These are phyloP conservation scores for Powellomyces hirtus DNA, from an alignment of 192 early-diverging fungal genomes.

Conservation along the genomic window DNA sequence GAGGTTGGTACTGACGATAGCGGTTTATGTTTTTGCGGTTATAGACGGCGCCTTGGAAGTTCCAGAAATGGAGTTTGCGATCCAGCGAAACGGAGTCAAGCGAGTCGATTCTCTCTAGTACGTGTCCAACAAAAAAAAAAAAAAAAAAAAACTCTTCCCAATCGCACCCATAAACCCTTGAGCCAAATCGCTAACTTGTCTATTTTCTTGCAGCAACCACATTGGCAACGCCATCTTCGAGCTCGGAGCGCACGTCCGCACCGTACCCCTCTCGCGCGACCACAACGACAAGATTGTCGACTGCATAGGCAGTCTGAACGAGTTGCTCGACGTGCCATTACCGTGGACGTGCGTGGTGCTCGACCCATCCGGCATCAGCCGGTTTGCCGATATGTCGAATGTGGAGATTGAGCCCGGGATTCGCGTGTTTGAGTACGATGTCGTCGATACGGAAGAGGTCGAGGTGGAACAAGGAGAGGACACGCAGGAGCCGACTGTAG, in stretches of 20 bases:
- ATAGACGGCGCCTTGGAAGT: conserved; percentile 13
- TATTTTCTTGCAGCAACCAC: conserved; percentile 10
- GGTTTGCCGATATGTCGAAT: conserved; percentile 21
- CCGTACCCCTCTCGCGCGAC: conserved; percentile 2
- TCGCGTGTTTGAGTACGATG: not conserved
- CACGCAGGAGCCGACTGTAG: not conserved
- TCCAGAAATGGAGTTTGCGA: conserved; percentile 32
- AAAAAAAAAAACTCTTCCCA: not conserved
- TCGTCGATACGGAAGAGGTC: not conserved
- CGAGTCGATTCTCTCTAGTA: conserved; percentile 19
- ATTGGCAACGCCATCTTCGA: conserved; percentile 28
- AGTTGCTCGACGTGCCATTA: conserved; percentile 14
- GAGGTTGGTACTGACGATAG: too few relatives aligned
- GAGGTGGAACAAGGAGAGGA: not conserved
- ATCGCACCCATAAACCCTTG: not conserved
- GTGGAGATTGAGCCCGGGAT: conserved; percentile 9
- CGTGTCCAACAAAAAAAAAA: too few relatives aligned
- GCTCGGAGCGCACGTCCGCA: conserved; percentile 13
- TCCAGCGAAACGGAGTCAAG: conserved; percentile 23
- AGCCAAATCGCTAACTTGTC: not conserved
- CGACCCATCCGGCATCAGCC: conserved; percentile 17
- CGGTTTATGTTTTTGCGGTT: too few relatives aligned
- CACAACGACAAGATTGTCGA: conserved; percentile 20
- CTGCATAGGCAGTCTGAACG: conserved; percentile 22
- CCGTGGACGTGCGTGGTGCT: conserved; percentile 20